phyloP scores from a whole-genome alignment of 78 protist species.

The Isochrysis galbana region DNA sequence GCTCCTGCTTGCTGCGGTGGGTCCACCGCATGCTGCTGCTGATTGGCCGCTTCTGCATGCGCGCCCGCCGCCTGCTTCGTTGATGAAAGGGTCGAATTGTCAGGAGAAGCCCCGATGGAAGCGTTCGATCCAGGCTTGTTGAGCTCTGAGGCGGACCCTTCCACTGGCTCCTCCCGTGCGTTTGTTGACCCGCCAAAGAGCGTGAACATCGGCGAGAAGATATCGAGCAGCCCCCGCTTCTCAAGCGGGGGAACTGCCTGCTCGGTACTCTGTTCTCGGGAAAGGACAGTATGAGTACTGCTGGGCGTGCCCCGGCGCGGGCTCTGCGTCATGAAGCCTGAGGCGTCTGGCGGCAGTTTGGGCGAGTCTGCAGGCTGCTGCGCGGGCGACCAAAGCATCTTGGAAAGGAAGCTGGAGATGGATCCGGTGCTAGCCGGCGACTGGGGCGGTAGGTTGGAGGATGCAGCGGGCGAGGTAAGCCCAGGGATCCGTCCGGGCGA shows the following conservation, averaged over 20 bases:
- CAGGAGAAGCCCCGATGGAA: no score
- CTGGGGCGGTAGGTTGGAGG: no score
- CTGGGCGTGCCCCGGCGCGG: neutral
- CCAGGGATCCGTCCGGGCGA: no score
- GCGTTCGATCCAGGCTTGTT: no score
- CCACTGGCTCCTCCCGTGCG: neutral
- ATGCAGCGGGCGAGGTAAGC: no score
- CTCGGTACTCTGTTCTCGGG: neutral
- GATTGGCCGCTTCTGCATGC: neutral
- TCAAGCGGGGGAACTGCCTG: neutral
- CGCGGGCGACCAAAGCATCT: conserved; percentile 12
- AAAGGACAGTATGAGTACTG: neutral
- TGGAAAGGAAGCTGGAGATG: neutral
- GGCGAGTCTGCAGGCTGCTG: neutral
- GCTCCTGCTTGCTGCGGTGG: neutral
- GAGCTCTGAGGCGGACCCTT: neutral
- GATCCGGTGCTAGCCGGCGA: no score
- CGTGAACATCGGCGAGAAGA: conserved; percentile 12
- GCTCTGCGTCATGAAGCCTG: neutral
- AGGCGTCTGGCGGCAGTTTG: no score
- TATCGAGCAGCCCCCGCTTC: conserved; percentile 7
- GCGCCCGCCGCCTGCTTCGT: neutral
- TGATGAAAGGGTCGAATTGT: no score
- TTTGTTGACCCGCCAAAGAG: neutral
- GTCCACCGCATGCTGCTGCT: neutral